Percentiles rank a stretch among this genome's conserved stretches.
These are phyloP conservation scores for Aethionema arabicum DNA, from an alignment of 345 rosid genomes.

Conservation along the genomic window DNA sequence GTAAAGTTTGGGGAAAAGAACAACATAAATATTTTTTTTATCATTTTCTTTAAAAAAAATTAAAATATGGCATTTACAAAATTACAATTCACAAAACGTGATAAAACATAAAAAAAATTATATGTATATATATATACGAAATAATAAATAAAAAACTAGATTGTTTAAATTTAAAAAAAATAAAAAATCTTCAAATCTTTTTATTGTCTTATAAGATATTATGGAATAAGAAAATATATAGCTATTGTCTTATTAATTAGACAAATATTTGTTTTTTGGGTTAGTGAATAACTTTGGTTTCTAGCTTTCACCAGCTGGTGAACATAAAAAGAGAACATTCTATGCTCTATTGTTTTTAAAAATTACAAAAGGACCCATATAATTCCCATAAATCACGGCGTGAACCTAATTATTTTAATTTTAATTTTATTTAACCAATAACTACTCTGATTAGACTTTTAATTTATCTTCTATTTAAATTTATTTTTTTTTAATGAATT, in stretches of 20 bases:
- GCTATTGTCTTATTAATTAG: neutral
- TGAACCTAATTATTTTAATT: conserved; percentile 5
- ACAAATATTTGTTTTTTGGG: conserved; percentile 7
- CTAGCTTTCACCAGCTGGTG: conserved; percentile 15
- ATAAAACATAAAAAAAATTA: no score
- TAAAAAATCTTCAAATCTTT: no score
- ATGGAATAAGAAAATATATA: no score
- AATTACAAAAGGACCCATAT: conserved; percentile 6
- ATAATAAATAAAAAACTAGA: no score
- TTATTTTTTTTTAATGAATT: neutral
- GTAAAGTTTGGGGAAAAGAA: no score
- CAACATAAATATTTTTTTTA: no score
- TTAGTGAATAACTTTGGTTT: neutral
- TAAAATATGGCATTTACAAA: no score
- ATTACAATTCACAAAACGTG: no score
- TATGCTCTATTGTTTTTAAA: conserved; percentile 5
- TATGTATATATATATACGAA: no score
- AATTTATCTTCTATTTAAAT: neutral
- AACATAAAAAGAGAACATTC: conserved; percentile 17
- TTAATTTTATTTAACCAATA: conserved; percentile 17
- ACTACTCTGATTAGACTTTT: conserved; percentile 30
- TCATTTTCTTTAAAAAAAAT: no score
- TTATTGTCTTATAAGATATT: no score
- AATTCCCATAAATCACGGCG: conserved; percentile 32
- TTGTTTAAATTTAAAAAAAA: no score